Evolutionary conservation across 192 early-diverging fungal species (phyloP).

Genomic region (Coemansia sp.): DNA sequence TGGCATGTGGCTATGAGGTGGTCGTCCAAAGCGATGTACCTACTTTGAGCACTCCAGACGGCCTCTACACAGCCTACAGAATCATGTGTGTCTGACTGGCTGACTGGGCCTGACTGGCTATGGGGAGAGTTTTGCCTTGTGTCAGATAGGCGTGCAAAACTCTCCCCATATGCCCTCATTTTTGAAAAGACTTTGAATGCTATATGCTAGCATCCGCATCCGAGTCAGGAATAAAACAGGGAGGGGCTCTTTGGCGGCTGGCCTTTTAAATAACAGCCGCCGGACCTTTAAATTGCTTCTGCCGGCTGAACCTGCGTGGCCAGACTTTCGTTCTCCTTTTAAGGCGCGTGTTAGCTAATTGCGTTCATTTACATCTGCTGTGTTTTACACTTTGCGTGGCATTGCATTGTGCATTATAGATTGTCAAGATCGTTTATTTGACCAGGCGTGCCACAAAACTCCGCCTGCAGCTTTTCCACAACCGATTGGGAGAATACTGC

Average conservation of each 20-base stretch:
- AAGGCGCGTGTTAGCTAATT: background rate
- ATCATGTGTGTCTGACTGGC: too few relatives aligned
- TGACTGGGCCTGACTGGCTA: too few relatives aligned
- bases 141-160: background rate
- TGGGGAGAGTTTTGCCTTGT: too few relatives aligned
- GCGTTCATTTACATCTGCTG: slow-evolving; percentile 5
- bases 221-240: background rate
- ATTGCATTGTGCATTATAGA: slow-evolving; percentile 33
- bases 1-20: background rate
- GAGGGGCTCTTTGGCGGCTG: background rate
- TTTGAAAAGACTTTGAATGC: slow-evolving; percentile 2
- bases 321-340: background rate
- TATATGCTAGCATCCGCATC: slow-evolving; percentile 10
- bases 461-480: background rate
- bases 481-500: background rate
- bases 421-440: slow-evolving; percentile 1
- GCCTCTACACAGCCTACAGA: too few relatives aligned
- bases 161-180: background rate
- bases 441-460: slow-evolving; percentile 17
- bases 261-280: too few relatives aligned
- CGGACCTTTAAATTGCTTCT: slow-evolving; percentile 3
- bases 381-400: background rate
- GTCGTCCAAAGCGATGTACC: too few relatives aligned
- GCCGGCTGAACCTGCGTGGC: slow-evolving; percentile 8
- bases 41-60: too few relatives aligned